A percentile compares a stretch with the other conserved stretches of the same genome.
Conservation (phyloP, 1,284 basidiomycete genomes). For the Coniferiporia sulphurascens region DNA sequence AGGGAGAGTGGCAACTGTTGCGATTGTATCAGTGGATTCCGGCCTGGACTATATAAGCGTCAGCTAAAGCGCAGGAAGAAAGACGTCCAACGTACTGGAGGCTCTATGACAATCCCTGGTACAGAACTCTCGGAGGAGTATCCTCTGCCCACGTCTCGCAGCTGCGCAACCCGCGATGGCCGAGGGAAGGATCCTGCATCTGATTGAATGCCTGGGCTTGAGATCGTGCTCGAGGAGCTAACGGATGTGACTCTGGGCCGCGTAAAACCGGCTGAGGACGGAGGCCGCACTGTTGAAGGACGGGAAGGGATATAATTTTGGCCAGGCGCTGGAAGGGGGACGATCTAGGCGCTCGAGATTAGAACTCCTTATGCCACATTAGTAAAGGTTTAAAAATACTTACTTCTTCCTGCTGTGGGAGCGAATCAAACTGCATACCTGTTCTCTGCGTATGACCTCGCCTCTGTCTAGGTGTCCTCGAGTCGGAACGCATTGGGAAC, state of each 20-base stretch:
- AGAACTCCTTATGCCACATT: background rate
- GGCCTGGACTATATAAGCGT: background rate
- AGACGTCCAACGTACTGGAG: slow-evolving; percentile 1
- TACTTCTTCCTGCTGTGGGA: slow-evolving; percentile 13
- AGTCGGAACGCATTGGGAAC: background rate
- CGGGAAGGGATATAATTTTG: background rate
- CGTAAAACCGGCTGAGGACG: background rate
- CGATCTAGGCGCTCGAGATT: slow-evolving; percentile 1
- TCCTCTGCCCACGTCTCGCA: background rate
- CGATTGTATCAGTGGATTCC: slow-evolving; percentile 5
- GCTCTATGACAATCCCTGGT: slow-evolving; percentile 13
- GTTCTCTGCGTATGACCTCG: background rate
- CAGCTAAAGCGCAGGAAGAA: background rate
- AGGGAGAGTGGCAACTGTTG: slow-evolving; percentile 8
- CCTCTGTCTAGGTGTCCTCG: background rate
- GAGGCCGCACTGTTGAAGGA: background rate
- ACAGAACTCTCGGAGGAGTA: background rate
- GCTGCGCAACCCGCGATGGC: background rate
- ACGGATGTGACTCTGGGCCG: background rate
- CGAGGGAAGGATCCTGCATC: background rate
- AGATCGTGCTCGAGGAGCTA: slow-evolving; percentile 4
- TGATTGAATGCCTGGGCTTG: background rate
- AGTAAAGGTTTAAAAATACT: background rate
- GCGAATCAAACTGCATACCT: background rate
- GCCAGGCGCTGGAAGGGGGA: slow-evolving; percentile 4